Evolutionary conservation across 345 rosid species (phyloP), one percentile per base, ranked within the genome.

Genomic region (Barbarea vulgaris): DNA sequence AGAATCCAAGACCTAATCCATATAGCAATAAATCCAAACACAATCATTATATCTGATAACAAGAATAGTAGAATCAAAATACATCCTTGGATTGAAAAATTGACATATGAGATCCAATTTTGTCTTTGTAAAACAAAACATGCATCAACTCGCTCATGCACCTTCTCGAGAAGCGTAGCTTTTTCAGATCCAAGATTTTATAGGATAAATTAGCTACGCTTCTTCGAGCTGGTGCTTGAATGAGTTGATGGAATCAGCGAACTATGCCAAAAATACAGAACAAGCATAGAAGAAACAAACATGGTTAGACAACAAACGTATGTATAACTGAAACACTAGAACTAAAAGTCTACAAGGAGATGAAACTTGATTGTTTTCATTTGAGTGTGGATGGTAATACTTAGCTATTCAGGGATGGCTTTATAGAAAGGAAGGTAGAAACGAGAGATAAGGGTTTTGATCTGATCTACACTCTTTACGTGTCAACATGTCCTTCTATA

Each of bases 211-310:
- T 59, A 36, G 64, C 19, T 61, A 61, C 0, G 50, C 50, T 61
- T 61, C 66, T 22, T 61, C 66, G 50, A 61, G 64, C 28, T 59
- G 47, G 64, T 60, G 64, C 47, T 60, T 60, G 64, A 60, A 60
- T 28, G 64, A 60, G 64, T 13, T 13, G 30, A 36, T 60, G 64
- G 64, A 60, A 60, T 60, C 47, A 60, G 18, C 12, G 30, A 60
- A 3, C 2, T 19, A 12, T 59, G 5, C 28, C 41, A 30, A 56
- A 28, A 33, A 58, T 9, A 58, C 18, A 33, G 27, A 58, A 58
- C 27, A 33, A 55, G 61, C 37, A 30, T 0, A 30, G 6, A 55
- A 60, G 7, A 57, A 60, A 21, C 30, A 19, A 58, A 58, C 30
- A 60, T 59, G 10, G 11, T 59, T 34, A 34, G 46, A 19, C 0